A percentile compares a stretch with the other conserved stretches of the same genome.
Evolutionary conservation across 768 basidiomycete species (phyloP).

Genomic region (Auricularia auricula-judae): DNA sequence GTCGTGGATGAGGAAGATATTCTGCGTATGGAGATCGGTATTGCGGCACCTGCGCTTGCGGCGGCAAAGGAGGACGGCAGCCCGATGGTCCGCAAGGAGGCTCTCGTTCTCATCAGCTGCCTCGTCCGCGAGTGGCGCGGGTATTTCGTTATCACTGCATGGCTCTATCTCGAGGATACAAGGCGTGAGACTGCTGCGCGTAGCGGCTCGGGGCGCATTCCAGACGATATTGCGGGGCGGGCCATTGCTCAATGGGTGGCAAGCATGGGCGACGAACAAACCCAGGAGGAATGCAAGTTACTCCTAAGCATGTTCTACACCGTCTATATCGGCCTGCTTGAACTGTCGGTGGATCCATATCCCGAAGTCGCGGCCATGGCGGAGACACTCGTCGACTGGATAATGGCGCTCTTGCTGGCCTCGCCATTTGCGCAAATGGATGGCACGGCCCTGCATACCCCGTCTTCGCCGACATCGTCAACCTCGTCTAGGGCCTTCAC

Average conservation of each 20-base stretch:
- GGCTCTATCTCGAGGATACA: slow-evolving; percentile 94
- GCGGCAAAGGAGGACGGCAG: slow-evolving; percentile 90
- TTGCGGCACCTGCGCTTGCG: slow-evolving; percentile 80
- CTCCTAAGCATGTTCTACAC: slow-evolving; percentile 90
- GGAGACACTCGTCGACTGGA: slow-evolving; percentile 84
- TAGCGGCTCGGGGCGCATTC: slow-evolving; percentile 25
- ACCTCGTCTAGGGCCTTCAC: slow-evolving; percentile 24
- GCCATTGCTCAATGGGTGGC: slow-evolving; percentile 76
- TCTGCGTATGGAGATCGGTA: slow-evolving; percentile 69
- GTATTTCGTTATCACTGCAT: slow-evolving; percentile 91
- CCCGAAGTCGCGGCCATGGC: slow-evolving; percentile 87
- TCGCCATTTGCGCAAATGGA: slow-evolving; percentile 76
- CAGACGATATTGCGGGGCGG: slow-evolving; percentile 62
- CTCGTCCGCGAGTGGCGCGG: slow-evolving; percentile 95
- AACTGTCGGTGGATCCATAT: slow-evolving; percentile 87
- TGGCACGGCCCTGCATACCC: slow-evolving; percentile 46
- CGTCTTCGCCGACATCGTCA: slow-evolving; percentile 24
- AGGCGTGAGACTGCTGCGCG: slow-evolving; percentile 42
- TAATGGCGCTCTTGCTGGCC: slow-evolving; percentile 80
- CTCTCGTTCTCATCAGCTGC: slow-evolving; percentile 82
- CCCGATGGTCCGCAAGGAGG: slow-evolving; percentile 92
- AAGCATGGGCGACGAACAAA: slow-evolving; percentile 47
- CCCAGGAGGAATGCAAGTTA: slow-evolving; percentile 69
- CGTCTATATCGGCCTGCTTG: slow-evolving; percentile 77
- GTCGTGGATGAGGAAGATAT: slow-evolving; percentile 39